Evolutionary conservation across 2,329 filamentous ascomycete species (phyloP), one percentile per base, ranked within the genome.

Genomic region (Hypocrella siamensis): DNA sequence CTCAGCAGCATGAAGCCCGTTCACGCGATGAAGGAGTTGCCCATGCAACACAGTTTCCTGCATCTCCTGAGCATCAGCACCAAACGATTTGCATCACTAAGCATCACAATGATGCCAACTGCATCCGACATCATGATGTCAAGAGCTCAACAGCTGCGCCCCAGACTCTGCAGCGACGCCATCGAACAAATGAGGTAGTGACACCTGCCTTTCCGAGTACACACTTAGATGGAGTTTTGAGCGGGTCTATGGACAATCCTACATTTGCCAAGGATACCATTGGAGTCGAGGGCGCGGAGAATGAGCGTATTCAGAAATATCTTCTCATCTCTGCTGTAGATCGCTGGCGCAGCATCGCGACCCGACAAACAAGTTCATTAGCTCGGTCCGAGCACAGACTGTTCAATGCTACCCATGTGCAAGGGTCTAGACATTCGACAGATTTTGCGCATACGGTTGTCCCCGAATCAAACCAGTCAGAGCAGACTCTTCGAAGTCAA

Each of bases 321-420:
- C 26, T 33, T 16, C 28, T 46, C 17, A 29, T 40, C 4, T 31
- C 37, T 10, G 38, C 32, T 6, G 19, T 46, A 15, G 42, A 44
- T 18, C 37, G 35, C 15, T 45, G 45, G 43, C 42, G 39, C 17
- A 36, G 17, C n/a, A 17, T 31, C 15, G 27, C 31, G 5, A 28
- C 28, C 5, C 26, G 17, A 2, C 15, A 26, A 12, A 7, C 8
- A 5, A 4, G 17, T 10, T 12, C 14, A 9, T 16, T 24, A 17
- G 10, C 8, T 5, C 12, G 10, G 9, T 21, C 4, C 15, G 12
- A 24, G 12, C 10, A 19, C n/a, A 19, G 8, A 11, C 21, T n/a
- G 14, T 28, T 27, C 25, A 15, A 10, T 26, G 14, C 15, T 6
- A 14, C 8, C 6, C 6, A 6, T 26, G 7, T 9, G 15, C 25